Base-by-base conservation (phyloP, 345 rosid genomes). In the Psidium friedrichsthalianum region DNA sequence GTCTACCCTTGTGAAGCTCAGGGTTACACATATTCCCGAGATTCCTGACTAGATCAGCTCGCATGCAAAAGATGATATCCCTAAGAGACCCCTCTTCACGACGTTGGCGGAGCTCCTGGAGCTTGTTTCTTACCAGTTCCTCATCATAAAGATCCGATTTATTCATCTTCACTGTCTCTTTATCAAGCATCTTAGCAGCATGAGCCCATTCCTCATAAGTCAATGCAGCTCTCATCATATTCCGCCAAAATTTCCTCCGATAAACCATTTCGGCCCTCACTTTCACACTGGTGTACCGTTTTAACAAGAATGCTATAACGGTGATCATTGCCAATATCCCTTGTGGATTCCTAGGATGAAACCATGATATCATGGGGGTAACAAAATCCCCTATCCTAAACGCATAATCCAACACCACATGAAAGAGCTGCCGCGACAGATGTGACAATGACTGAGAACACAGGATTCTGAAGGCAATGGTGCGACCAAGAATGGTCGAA, bases 181-280 rank as follows among this genome's bases (percentile, higher is more conserved):
- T 98, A 20, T 98, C 99, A 10, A 98, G 91, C 99, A 98, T 98
- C 92, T 94, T 96, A 52, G 99, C 98, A 82, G 98, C 98, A 90
- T 96, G 99, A 86, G 98, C 93, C 99, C 99, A 98, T 83, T 98
- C 99, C 90, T 98, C 99, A 44, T 96, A 94, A 52, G 98, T 95
- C 91, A 95, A 87, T 24, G 99, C 99, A 42, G 91, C 74, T n/a
- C 98, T 93, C 99, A 94, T 98, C 99, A 95, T 93, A 51, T 96
- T 96, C 93, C 99, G 93, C 99, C 99, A 98, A 86, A 96, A 98
- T 49, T 98, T 98, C 91, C 99, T 94, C 85, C 97, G 59, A 61
- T 96, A 98, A 6, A 94, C 99, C 96, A 94, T 92, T 81, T 98
- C 99, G 2, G 99, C 99, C 90, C 92, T 95, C 22, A 83, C 3